Evolutionary conservation across 202 grass and related monocot genomes (phyloP).

Genomic region (Alloteropsis angusta): DNA sequence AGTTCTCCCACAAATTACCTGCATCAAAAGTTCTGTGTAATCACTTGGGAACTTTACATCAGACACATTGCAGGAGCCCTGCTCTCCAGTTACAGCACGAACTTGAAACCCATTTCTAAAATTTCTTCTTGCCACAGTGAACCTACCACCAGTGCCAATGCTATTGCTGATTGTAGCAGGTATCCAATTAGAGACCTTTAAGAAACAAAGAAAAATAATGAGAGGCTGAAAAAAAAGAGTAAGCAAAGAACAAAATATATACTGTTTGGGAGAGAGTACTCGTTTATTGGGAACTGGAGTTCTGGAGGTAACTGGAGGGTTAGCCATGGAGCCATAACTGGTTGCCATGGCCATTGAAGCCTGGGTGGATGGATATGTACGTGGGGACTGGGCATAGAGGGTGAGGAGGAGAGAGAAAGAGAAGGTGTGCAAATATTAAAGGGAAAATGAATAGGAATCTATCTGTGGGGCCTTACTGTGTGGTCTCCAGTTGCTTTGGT

Average conservation of each 20-base stretch:
- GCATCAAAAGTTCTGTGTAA: conserved; percentile 69
- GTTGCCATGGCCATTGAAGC: conserved; percentile 33
- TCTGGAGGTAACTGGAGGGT: conserved; percentile 16
- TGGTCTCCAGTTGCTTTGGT: conserved; percentile 33
- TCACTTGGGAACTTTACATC: conserved; percentile 58
- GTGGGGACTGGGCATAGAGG: neutral
- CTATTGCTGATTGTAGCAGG: conserved; percentile 11
- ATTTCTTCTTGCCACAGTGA: conserved; percentile 10
- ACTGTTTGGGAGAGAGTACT: neutral
- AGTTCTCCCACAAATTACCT: conserved; percentile 40
- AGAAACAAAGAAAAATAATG: conserved; percentile 3
- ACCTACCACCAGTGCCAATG: neutral
- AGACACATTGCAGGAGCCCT: conserved; percentile 27
- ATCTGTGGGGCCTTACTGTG: conserved; percentile 29
- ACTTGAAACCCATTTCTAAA: conserved; percentile 19
- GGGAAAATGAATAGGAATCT: conserved; percentile 11
- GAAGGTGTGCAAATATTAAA: neutral
- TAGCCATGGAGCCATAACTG: conserved; percentile 25
- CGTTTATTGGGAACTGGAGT: conserved; percentile 15
- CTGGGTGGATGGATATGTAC: neutral
- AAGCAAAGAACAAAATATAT: neutral
- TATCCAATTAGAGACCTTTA: conserved; percentile 22
- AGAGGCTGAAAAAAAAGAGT: neutral
- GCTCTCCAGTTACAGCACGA: conserved; percentile 39
- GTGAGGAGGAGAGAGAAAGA: neutral